Percentiles rank a stretch among this genome's conserved stretches.
phyloP scores from a whole-genome alignment of 164 flowering plant genomes.

The Saururus chinensis region DNA sequence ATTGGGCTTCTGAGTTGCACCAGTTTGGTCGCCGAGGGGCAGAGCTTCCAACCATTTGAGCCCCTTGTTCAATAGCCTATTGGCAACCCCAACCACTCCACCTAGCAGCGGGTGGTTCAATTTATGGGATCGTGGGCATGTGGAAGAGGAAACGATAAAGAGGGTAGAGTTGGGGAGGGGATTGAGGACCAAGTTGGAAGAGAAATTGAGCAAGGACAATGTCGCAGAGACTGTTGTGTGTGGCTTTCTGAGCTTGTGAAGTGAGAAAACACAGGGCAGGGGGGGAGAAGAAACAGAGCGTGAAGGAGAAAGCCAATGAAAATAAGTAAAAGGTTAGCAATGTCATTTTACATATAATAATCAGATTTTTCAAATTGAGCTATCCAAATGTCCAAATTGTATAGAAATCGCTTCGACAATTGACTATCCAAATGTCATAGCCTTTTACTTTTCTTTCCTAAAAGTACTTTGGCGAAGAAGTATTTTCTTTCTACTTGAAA shows the following conservation, averaged over 20 bases:
- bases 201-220: slow-evolving; percentile 56
- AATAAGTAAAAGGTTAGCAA: too few species aligned
- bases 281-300: not conserved
- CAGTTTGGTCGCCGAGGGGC: slow-evolving; percentile 28
- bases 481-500: too few species aligned
- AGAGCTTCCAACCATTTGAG: slow-evolving; percentile 15
- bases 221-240: slow-evolving; percentile 31
- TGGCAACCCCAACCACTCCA: slow-evolving; percentile 48
- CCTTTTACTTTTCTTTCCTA: too few species aligned
- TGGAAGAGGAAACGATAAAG: slow-evolving; percentile 49
- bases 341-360: too few species aligned
- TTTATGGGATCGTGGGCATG: slow-evolving; percentile 10
- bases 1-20: too few species aligned
- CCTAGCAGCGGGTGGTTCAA: slow-evolving; percentile 11
- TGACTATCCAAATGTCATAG: too few species aligned
- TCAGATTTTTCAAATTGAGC: too few species aligned
- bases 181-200: slow-evolving; percentile 44
- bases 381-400: too few species aligned
- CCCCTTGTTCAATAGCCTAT: slow-evolving; percentile 47
- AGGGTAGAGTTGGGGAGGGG: too few species aligned
- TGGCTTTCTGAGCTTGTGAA: slow-evolving; percentile 71
- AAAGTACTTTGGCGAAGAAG: too few species aligned
- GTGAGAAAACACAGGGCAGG: slow-evolving; percentile 24
- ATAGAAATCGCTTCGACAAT: too few species aligned
- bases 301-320: too few species aligned